Evolutionary conservation across 2,329 filamentous ascomycete species (phyloP), one percentile per base, ranked within the genome.

Genomic region (Colletotrichum karsti): DNA sequence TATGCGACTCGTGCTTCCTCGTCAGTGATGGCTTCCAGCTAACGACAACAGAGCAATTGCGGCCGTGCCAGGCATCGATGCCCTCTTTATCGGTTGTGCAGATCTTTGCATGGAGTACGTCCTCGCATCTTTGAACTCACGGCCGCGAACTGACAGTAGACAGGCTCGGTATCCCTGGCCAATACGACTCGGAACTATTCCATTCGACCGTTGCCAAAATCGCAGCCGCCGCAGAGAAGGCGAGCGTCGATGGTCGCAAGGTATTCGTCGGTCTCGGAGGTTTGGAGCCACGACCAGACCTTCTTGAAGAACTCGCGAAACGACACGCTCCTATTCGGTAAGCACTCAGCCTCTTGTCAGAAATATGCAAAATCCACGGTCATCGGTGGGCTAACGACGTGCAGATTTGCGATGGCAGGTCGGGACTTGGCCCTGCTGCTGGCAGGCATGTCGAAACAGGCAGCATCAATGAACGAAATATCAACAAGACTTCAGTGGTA

Each of bases 61-160:
- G 7, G 56, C 56, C 9, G 56, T 66, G n/a, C 48, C 48, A 1
- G 57, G 56, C 10, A 55, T 62, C 18, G 63, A 62, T 26, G 56
- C 63, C 1, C 24, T 62, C 13, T 66, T 66, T 30, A 55, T 62
- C 15, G 63, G 57, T 15, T 66, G 63, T 22, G 63, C 63, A 55
- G 63, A 61, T 13, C 63, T 66, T 4, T 66, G 57, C 56, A 66
- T 65, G 39, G 56, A 65, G 56, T 54, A 24, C 4, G 54, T 33
- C 8, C 7, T 56, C 20, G 1, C 3, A 7, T 24, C 15, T 12
- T 18, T 12, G n/a, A 6, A 15, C 7, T 18, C 9, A 13, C 6
- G 9, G 7, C 3, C 0, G 7, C 5, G 10, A 4, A 10, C 22
- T 53, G 5, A 54, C 33, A n/a, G 24, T 46, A 1, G 8, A 8